Percentiles rank a stretch among this genome's conserved stretches.
Evolutionary conservation across 2,329 filamentous ascomycete genomes (phyloP).

Genomic region (Penicillium verrucosum): DNA sequence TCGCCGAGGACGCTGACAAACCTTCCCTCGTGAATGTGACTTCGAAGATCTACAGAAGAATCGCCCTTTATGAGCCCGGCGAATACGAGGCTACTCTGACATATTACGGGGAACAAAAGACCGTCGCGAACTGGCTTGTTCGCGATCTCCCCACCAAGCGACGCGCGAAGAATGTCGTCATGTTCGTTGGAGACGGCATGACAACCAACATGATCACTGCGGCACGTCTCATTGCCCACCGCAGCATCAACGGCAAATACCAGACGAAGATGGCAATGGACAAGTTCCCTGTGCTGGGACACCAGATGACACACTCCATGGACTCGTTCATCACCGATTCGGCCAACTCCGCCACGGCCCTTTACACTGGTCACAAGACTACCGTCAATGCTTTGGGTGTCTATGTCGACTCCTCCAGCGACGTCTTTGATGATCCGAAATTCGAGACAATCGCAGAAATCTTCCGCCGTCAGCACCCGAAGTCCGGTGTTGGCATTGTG

Average conservation of each 20-base stretch:
- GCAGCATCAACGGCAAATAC: constrained; percentile 80
- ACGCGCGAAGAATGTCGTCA: constrained; percentile 78
- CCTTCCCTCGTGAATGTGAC: constrained; percentile 76
- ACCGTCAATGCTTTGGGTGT: constrained; percentile 79
- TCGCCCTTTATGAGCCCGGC: constrained; percentile 74
- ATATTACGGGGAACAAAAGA: constrained; percentile 71
- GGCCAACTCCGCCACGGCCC: constrained; percentile 76
- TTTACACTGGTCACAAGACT: constrained; percentile 81
- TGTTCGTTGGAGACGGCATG: constrained; percentile 74
- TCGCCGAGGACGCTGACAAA: constrained; percentile 66
- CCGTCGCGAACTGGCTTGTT: constrained; percentile 73
- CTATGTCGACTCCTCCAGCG: constrained; percentile 71
- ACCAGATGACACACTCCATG: constrained; percentile 86
- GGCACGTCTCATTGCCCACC: constrained; percentile 75
- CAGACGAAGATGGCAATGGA: constrained; percentile 73
- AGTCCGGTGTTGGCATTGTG: constrained; percentile 62
- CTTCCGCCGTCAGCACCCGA: constrained; percentile 63
- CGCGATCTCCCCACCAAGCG: constrained; percentile 66
- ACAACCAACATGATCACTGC: constrained; percentile 55
- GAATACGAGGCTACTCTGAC: constrained; percentile 71
- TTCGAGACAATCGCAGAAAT: constrained; percentile 74
- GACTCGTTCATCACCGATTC: constrained; percentile 84
- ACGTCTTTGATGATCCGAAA: constrained; percentile 78
- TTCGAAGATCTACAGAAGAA: constrained; percentile 71
- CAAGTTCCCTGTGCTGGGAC: constrained; percentile 78